These are phyloP conservation scores for Fusarium sp. DNA, from an alignment of 2,329 filamentous ascomycete genomes.

Conservation along the genomic window DNA sequence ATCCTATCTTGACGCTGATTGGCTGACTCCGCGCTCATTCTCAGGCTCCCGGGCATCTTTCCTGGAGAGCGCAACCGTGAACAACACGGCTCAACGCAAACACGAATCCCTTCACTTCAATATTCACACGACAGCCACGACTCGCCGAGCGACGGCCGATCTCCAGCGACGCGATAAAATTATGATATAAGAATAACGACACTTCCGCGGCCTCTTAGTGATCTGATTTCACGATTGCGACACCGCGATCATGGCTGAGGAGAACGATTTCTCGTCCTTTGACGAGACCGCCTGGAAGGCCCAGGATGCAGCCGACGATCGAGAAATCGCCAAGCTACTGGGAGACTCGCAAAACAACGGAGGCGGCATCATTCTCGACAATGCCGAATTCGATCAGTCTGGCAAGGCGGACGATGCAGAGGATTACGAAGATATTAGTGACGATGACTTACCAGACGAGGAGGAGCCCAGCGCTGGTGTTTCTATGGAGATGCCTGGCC, in stretches of 20 bases:
- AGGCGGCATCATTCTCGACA: constrained; percentile 55
- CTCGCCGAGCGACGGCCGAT: constrained; percentile 4
- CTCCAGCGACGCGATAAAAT: constrained; percentile 20
- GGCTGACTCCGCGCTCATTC: constrained; percentile 20
- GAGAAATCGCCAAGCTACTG: constrained; percentile 56
- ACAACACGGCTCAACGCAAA: constrained; percentile 31
- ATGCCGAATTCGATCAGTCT: constrained; percentile 64
- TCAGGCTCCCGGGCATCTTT: constrained; percentile 7
- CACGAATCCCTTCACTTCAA: constrained; percentile 5
- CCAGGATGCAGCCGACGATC: constrained; percentile 61
- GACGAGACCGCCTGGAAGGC: constrained; percentile 50
- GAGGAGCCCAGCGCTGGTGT: constrained; percentile 63
- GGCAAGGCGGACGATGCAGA: constrained; percentile 93
- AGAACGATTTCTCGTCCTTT: constrained; percentile 47
- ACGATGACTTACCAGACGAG: constrained; percentile 89
- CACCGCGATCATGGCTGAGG: constrained; percentile 46
- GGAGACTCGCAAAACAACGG: constrained; percentile 53
- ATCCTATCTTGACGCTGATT: constrained; percentile 14
- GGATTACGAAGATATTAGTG: constrained; percentile 90
- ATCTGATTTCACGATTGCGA: constrained; percentile 36
- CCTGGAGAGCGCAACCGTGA: constrained; percentile 29
- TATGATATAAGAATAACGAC: constrained; percentile 39
- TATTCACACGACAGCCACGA: constrained; percentile 2
- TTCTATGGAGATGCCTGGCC: constrained; percentile 60
- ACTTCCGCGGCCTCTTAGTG: constrained; percentile 37